Percentiles rank a stretch among this genome's conserved stretches.
phyloP scores from a whole-genome alignment of 2,329 filamentous ascomycete genomes.

The Colletotrichum sp. region DNA sequence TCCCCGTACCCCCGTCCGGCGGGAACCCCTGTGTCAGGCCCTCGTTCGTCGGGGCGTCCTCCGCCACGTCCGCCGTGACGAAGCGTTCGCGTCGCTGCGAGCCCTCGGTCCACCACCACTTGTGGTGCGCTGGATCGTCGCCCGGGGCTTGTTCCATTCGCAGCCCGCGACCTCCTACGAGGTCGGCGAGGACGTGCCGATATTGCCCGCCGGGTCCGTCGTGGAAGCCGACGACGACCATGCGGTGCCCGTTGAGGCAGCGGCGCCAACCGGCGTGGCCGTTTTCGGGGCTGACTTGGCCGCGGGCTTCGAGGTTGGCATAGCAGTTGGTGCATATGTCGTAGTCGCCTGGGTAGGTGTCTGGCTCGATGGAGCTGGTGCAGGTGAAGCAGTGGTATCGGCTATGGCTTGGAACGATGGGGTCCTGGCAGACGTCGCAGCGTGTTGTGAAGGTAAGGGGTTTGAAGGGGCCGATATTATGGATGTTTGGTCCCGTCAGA shows the following conservation, averaged over 20 bases:
- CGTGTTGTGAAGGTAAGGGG: conserved; percentile 74
- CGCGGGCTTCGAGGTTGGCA: conserved; percentile 63
- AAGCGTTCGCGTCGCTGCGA: conserved; percentile 47
- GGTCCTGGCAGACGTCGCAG: conserved; percentile 79
- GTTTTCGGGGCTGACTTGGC: conserved; percentile 75
- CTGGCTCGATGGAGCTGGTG: conserved; percentile 53
- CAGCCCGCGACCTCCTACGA: conserved; percentile 79
- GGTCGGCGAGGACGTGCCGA: conserved; percentile 70
- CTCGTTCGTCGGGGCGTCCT: conserved; percentile 40
- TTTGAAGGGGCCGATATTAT: conserved; percentile 62
- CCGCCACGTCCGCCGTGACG: conserved; percentile 56
- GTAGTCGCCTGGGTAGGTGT: conserved; percentile 73
- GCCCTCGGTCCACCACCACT: conserved; percentile 57
- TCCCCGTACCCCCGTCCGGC: conserved; percentile 75
- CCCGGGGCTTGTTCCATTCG: conserved; percentile 59
- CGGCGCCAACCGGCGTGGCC: conserved; percentile 83
- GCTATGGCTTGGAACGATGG: conserved; percentile 71
- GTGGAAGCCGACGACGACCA: conserved; percentile 80
- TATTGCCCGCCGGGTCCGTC: conserved; percentile 70
- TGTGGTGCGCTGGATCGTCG: conserved; percentile 38
- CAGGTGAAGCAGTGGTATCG: conserved; percentile 85
- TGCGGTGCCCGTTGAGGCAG: conserved; percentile 81
- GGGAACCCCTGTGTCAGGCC: conserved; percentile 58
- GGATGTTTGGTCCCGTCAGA: conserved; percentile 49
- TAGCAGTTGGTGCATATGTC: conserved; percentile 87